Evolutionary conservation across 2,329 filamentous ascomycete species (phyloP).

Genomic region (Chaetomiaceae sp.): DNA sequence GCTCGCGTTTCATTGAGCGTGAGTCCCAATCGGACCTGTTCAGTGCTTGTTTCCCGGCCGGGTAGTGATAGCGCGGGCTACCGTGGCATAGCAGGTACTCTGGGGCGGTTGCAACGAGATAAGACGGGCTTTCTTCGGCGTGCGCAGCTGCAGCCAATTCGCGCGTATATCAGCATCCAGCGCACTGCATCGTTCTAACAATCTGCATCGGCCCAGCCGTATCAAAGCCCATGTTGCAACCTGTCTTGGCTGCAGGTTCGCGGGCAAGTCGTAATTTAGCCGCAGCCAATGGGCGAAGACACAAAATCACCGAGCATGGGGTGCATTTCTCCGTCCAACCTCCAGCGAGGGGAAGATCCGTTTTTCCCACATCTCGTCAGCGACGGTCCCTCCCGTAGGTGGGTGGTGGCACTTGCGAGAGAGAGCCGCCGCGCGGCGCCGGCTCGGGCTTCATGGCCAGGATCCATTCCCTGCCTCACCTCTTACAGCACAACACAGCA

Average conservation of each 20-base stretch:
- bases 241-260: slow-evolving; percentile 21
- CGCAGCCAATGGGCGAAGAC: slow-evolving; percentile 30
- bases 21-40: slow-evolving; percentile 29
- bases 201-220: neutral
- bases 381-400: slow-evolving; percentile 3
- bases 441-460: neutral
- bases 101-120: slow-evolving; percentile 2
- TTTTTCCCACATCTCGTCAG: slow-evolving; percentile 2
- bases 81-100: slow-evolving; percentile 13
- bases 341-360: neutral
- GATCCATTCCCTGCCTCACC: neutral
- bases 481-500: too few relatives aligned
- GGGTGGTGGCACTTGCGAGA: neutral
- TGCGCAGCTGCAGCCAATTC: neutral
- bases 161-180: neutral
- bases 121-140: slow-evolving; percentile 17
- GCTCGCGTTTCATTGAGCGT: slow-evolving; percentile 24
- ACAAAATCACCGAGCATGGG: slow-evolving; percentile 25
- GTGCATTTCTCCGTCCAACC: slow-evolving; percentile 4
- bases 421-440: neutral
- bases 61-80: slow-evolving; percentile 5
- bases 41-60: slow-evolving; percentile 20
- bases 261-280: slow-evolving; percentile 34
- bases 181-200: slow-evolving; percentile 2
- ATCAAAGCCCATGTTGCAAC: neutral